phyloP scores from a whole-genome alignment of 371 early-diverging fungal species.

The Globomyces sp. region DNA sequence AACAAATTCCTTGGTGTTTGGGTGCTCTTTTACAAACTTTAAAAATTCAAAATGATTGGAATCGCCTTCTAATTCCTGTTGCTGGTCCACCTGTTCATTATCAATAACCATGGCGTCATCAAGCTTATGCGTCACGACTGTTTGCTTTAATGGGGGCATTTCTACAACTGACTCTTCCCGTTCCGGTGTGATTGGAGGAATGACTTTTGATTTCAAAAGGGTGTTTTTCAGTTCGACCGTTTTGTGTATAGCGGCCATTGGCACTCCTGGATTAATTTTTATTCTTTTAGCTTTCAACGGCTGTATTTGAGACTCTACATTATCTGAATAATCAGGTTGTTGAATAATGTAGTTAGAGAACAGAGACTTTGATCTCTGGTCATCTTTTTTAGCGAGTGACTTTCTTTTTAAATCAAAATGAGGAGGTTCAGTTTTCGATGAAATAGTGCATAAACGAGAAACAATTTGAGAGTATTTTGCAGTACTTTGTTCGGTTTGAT shows the following conservation, averaged over 20 bases:
- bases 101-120: conserved; percentile 1
- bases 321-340: too few species aligned
- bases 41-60: conserved; percentile 39
- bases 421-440: too few species aligned
- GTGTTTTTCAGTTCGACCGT: conserved; percentile 1
- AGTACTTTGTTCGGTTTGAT: too few species aligned
- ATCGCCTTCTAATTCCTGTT: background rate
- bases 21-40: conserved; percentile 29
- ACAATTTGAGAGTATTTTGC: too few species aligned
- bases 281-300: background rate
- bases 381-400: too few species aligned
- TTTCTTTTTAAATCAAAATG: too few species aligned
- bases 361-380: too few species aligned
- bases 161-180: background rate
- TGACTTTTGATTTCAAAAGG: background rate
- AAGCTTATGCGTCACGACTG: background rate
- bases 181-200: background rate
- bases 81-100: background rate
- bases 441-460: too few species aligned
- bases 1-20: conserved; percentile 39
- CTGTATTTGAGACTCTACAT: too few species aligned
- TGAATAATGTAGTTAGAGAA: too few species aligned
- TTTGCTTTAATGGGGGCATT: background rate
- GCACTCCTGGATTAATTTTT: conserved; percentile 7
- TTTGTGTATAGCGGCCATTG: conserved; percentile 9